phyloP scores from a whole-genome alignment of 2,329 filamentous ascomycete genomes.

The Phialocephala sp. region DNA sequence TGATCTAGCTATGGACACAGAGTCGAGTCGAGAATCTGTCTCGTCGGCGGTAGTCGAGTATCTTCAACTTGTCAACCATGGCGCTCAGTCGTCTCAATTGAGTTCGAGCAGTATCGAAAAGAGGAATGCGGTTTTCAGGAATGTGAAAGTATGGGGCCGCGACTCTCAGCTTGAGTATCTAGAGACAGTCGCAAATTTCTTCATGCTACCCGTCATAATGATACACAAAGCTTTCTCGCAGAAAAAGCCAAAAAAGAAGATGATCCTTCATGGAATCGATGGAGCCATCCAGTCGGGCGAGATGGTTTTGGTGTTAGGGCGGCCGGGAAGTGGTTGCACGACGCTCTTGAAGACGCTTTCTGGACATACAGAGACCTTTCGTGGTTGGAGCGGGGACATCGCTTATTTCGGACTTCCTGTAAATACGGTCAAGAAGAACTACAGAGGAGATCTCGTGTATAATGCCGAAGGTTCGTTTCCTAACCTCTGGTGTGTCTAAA shows the following conservation, averaged over 20 bases:
- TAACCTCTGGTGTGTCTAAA: neutral
- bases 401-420: slow-evolving; percentile 7
- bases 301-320: slow-evolving; percentile 70
- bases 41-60: neutral
- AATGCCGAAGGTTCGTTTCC: neutral
- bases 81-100: neutral
- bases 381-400: neutral
- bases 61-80: neutral
- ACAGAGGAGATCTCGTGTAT: neutral
- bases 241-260: neutral
- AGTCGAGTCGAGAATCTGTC: neutral
- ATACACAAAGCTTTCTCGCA: neutral
- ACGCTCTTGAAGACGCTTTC: slow-evolving; percentile 66
- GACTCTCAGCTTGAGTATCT: neutral
- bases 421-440: neutral
- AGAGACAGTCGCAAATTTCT: neutral
- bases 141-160: neutral
- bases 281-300: slow-evolving; percentile 67
- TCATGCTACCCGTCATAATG: neutral
- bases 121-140: slow-evolving; percentile 1
- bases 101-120: neutral
- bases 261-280: slow-evolving; percentile 43
- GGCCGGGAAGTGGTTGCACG: slow-evolving; percentile 64
- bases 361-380: slow-evolving; percentile 52
- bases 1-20: neutral